Evolutionary conservation across 257 asterid species (phyloP), one percentile per base, ranked within the genome.

Genomic region (Voacanga thouarsii): DNA sequence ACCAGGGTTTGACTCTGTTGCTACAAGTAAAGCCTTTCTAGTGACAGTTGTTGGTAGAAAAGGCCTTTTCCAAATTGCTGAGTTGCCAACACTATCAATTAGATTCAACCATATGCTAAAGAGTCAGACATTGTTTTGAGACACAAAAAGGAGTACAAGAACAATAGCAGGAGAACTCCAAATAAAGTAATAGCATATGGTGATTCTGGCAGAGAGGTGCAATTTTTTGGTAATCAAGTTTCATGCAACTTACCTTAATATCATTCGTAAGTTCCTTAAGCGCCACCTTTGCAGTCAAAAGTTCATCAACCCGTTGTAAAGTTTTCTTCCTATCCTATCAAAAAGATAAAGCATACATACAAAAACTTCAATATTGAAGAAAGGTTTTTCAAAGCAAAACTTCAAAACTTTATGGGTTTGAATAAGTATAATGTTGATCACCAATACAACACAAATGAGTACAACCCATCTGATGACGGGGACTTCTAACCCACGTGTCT

Each of bases 251-350:
- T 83, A 93, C 99, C 97, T 92, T 91, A 76, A 96, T 89, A 78
- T 96, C 99, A 72, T 90, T 97, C 75, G 85, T 92, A 56, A 96
- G 89, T 85, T 96, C 98, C 78, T 87, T 87, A 30, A 96, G 92
- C 61, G 92, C 97, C 72, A 96, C 84, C 87, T 90, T 87, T 2
- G 90, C 84, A 86, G 79, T 86, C 84, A 96, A 82, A 45, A 91
- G 80, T 82, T 90, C 97, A 43, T 89, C 96, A 30, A 96, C 78
- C 87, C 90, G 86, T 79, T 84, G 81, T 64, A 96, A 70, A 75
- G 98, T 93, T 90, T 84, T 87, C 84, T 96, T 89, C 82, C 99
- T 88, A 78, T 93, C 97, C 99, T 96, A 97, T 57, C n/a, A 60
- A 78, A 77, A 74, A 56, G 78, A 84, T 63, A 78, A 80, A 59